Percentiles rank a stretch among this genome's conserved stretches.
Conservation (phyloP, 2,329 filamentous ascomycete genomes). For the Didymella sp. region DNA sequence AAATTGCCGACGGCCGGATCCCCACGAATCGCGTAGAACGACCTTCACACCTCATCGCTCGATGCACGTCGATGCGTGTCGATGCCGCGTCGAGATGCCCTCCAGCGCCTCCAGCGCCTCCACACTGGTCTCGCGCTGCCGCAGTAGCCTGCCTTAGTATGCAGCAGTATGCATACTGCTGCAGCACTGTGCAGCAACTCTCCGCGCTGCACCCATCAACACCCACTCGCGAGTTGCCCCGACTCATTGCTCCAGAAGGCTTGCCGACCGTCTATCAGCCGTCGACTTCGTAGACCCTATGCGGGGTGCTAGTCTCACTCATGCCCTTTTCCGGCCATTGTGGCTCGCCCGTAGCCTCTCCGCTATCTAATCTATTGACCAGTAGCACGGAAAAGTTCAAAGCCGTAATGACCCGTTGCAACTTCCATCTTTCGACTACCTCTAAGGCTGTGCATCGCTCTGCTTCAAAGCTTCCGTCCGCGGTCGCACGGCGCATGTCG, state of each 20-base stretch:
- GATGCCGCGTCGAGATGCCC: slow-evolving; percentile 17
- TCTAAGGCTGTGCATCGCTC: slow-evolving; percentile 2
- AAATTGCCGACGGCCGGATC: slow-evolving; percentile 7
- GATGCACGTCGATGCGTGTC: slow-evolving; percentile 5
- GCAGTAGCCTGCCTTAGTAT: slow-evolving; percentile 15
- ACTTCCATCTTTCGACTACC: neutral
- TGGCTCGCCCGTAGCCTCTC: slow-evolving; percentile 9
- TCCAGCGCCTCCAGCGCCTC: slow-evolving; percentile 10
- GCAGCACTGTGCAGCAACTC: slow-evolving; percentile 4
- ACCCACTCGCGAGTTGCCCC: neutral
- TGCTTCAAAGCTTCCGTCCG: slow-evolving; percentile 12
- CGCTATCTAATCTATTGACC: slow-evolving; percentile 17
- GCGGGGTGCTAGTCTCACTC: slow-evolving; percentile 16
- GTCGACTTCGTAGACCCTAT: slow-evolving; percentile 8
- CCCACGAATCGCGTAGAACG: slow-evolving; percentile 14
- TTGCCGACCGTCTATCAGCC: neutral
- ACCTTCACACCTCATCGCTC: slow-evolving; percentile 9
- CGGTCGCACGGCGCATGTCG: slow-evolving; percentile 12
- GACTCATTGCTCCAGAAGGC: slow-evolving; percentile 6
- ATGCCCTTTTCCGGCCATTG: slow-evolving; percentile 3
- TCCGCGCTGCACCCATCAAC: neutral
- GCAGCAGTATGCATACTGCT: slow-evolving; percentile 12
- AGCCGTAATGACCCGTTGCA: slow-evolving; percentile 8
- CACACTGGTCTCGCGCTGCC: slow-evolving; percentile 7
- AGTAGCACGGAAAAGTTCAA: slow-evolving; percentile 4